A percentile compares a stretch with the other conserved stretches of the same genome.
Conservation (phyloP, 2,329 filamentous ascomycete species). For the Aureobasidium sp. region DNA sequence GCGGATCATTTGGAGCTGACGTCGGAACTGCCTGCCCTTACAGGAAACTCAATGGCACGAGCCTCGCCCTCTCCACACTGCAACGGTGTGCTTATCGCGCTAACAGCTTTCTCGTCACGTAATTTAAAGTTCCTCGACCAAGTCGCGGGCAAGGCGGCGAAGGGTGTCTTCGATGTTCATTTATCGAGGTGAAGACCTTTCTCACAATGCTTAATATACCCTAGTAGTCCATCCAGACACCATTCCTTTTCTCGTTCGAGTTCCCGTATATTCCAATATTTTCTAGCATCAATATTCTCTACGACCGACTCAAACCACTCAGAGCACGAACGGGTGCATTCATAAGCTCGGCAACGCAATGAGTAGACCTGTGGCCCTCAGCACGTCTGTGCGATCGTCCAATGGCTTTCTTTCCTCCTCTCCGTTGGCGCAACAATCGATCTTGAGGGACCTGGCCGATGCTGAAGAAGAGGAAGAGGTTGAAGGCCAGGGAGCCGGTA, state of each 20-base stretch:
- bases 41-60: not conserved
- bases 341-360: not conserved
- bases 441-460: conserved; percentile 24
- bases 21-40: conserved; percentile 7
- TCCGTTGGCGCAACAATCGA: conserved; percentile 25
- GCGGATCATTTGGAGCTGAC: not conserved
- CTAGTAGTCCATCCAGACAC: not conserved
- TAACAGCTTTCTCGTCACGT: conserved; percentile 9
- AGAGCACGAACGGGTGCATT: not conserved
- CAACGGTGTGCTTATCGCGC: conserved; percentile 6
- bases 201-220: not conserved
- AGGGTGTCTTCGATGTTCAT: not conserved
- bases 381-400: conserved; percentile 2
- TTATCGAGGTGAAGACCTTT: conserved; percentile 1
- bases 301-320: not conserved
- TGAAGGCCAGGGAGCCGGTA: conserved; percentile 8
- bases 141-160: conserved; percentile 1
- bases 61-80: not conserved
- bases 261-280: not conserved
- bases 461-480: conserved; percentile 16
- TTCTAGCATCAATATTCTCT: not conserved
- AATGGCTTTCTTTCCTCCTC: conserved; percentile 15
- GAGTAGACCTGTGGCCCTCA: conserved; percentile 8
- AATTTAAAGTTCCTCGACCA: conserved; percentile 7
- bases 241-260: not conserved